Conservation (phyloP, 2,329 filamentous ascomycete genomes). For the Pestalotiopsis sp. region DNA sequence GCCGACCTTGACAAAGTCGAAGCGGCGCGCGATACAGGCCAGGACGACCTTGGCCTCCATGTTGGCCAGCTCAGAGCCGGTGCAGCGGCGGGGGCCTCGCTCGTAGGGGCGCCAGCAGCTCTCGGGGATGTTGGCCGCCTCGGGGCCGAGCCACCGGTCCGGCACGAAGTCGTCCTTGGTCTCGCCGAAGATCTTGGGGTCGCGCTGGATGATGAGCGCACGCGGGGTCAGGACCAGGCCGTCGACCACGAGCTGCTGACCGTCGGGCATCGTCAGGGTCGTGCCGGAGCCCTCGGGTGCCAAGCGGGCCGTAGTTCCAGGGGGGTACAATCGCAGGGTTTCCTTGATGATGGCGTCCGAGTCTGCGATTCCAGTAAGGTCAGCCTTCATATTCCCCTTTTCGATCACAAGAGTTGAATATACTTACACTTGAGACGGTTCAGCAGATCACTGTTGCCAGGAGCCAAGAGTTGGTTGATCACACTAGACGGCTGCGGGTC, state of each 20-base stretch:
- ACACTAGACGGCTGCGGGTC: constrained; percentile 13
- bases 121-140: constrained; percentile 11
- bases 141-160: constrained; percentile 26
- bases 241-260: constrained; percentile 18
- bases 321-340: constrained; percentile 18
- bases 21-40: constrained; percentile 12
- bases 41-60: constrained; percentile 14
- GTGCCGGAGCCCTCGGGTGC: constrained; percentile 16
- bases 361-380: neutral
- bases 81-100: constrained; percentile 10
- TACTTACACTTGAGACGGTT: constrained; percentile 14
- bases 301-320: constrained; percentile 18
- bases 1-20: constrained; percentile 12
- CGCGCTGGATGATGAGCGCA: constrained; percentile 23
- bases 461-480: constrained; percentile 6
- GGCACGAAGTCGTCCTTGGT: constrained; percentile 26
- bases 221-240: constrained; percentile 19
- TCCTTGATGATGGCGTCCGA: constrained; percentile 21
- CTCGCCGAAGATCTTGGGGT: constrained; percentile 21
- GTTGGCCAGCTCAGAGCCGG: constrained; percentile 12
- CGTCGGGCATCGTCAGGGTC: constrained; percentile 18
- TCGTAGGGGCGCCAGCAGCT: constrained; percentile 44
- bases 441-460: constrained; percentile 13
- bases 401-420: neutral
- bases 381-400: neutral